Conservation (phyloP, 2,329 filamentous ascomycete genomes). For the Pestalotiopsis sp. region DNA sequence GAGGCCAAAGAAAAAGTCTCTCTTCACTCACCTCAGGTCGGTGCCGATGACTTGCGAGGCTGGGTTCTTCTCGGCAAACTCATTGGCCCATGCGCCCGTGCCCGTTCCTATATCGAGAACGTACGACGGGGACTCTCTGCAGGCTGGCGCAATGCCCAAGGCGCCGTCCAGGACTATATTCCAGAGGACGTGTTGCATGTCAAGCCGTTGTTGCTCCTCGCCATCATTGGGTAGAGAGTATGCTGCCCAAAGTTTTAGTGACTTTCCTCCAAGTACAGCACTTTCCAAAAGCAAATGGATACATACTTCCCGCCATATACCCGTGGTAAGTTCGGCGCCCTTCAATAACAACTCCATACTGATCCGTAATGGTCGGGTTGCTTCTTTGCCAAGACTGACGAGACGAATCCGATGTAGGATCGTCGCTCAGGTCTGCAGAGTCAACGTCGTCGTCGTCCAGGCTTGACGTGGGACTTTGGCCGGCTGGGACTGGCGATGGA, state of each 20-base stretch:
- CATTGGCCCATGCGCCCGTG: conserved; percentile 7
- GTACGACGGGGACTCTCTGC: neutral
- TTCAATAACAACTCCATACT: neutral
- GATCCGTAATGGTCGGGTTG: neutral
- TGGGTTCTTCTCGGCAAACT: conserved; percentile 10
- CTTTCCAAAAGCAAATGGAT: too few relatives aligned
- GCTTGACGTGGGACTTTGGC: neutral
- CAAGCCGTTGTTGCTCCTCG: conserved; percentile 1
- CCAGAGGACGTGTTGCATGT: conserved; percentile 1
- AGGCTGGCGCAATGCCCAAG: neutral
- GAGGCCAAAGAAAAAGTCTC: neutral
- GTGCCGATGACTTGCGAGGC: conserved; percentile 10
- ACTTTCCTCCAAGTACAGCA: too few relatives aligned
- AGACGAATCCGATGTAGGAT: neutral
- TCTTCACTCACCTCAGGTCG: conserved; percentile 7
- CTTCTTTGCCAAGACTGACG: neutral
- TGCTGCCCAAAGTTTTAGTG: too few relatives aligned
- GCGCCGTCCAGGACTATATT: neutral
- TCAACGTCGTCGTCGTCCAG: neutral
- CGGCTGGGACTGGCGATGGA: neutral
- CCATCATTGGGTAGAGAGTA: conserved; percentile 4
- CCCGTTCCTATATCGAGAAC: conserved; percentile 2
- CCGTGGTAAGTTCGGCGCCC: neutral
- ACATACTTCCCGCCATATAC: neutral
- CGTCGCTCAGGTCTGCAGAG: neutral